phyloP scores from a whole-genome alignment of 306 rosid genomes.

The Argentina anserina region DNA sequence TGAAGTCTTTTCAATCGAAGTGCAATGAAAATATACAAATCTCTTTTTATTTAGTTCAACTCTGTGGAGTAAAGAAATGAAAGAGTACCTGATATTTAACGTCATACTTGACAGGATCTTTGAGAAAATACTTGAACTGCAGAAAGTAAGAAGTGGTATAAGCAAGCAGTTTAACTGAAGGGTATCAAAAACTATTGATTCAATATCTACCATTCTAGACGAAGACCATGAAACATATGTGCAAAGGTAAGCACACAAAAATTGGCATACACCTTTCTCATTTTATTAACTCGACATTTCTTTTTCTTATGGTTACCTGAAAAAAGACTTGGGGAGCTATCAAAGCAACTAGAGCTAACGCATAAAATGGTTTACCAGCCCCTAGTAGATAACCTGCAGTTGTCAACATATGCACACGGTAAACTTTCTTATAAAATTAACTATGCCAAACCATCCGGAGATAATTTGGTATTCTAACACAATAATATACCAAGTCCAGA shows the following conservation, averaged over 20 bases:
- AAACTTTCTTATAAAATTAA: background rate
- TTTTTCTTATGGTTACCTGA: constrained; percentile 53
- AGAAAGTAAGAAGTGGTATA: background rate
- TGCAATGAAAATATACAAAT: background rate
- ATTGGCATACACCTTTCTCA: background rate
- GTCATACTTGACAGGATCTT: constrained; percentile 60
- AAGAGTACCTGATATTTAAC: constrained; percentile 55
- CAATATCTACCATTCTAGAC: background rate
- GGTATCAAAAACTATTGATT: background rate
- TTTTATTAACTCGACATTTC: background rate
- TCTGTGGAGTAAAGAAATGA: background rate
- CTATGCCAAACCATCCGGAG: background rate
- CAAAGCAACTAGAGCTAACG: constrained; percentile 76
- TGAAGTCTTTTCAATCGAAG: background rate
- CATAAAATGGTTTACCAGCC: constrained; percentile 84
- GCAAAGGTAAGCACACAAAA: background rate
- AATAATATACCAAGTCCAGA: background rate
- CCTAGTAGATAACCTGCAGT: constrained; percentile 82
- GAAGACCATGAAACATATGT: background rate
- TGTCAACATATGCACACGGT: background rate
- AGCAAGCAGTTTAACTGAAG: background rate
- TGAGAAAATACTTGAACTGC: constrained; percentile 59
- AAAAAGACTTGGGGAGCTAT: constrained; percentile 79
- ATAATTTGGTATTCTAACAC: background rate
- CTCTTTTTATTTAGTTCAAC: background rate